Base-by-base conservation (phyloP, 1,284 basidiomycete species). In the Cutaneotrichosporon dermatis region DNA sequence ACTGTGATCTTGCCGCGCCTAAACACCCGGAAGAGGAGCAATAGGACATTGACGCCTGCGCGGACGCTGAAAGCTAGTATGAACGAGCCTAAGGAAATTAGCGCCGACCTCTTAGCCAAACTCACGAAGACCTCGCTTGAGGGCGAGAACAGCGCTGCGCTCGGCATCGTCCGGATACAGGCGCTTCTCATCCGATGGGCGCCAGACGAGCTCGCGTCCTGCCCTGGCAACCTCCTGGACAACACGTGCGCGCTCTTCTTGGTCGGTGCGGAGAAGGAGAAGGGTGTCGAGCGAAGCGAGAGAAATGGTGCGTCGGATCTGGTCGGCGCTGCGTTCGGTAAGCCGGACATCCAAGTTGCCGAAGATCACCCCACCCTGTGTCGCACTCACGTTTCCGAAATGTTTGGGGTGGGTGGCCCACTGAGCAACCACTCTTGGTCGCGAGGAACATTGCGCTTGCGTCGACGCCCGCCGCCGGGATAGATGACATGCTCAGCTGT, bases 61-160 rank as follows among this genome's bases (percentile, higher is more conserved):
- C 92, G 83, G 36, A 92, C 85, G 34, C 84, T 85, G 65, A 89
- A 91, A 0, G 87, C 90, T 25, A 94, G 79, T 0, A 86, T 76
- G 25, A 86, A 88, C 8, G 91, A 88, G 58, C 91, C 90, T 93
- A 65, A 3, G 13, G 37, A 53, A 16, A 55, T 62, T 48, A 63
- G 55, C 12, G 15, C 6, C n/a, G 9, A 12, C 4, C 10, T 25
- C n/a, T 8, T 34, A 25, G 9, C 15, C 25, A 25, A 25, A 85
- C 90, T 79, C 71, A 92, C 92, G 82, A 36, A 90, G 67, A 33
- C 86, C 89, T 12, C 92, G 88, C 52, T 83, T 82, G 4, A 83
- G 78, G 0, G 90, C 90, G 72, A 94, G 87, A 51, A 86, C 83
- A 16, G 88, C 69, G 61, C 89, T 89, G 59, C 88, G 84, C 74